Evolutionary conservation across 1,284 basidiomycete species (phyloP).

Genomic region (Leccinum ponderosum): DNA sequence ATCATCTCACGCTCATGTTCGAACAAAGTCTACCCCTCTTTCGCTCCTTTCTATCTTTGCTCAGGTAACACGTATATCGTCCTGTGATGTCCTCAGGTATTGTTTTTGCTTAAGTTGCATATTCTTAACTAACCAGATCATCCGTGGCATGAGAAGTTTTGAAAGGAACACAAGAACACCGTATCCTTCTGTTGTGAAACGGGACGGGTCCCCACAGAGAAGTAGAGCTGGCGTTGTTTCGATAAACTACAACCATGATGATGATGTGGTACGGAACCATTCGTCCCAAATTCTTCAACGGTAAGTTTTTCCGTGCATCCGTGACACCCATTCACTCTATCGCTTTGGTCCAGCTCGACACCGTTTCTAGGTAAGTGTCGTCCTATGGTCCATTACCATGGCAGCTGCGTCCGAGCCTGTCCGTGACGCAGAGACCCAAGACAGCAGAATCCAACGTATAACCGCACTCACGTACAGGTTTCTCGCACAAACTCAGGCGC

Average conservation of each 20-base stretch:
- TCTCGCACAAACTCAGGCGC: slow-evolving; percentile 34
- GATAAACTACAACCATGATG: not conserved
- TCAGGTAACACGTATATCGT: not conserved
- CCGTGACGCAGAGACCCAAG: not conserved
- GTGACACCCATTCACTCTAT: not conserved
- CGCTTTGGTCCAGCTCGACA: no score
- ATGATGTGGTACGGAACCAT: no score
- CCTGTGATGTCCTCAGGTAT: not conserved
- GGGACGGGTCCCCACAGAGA: not conserved
- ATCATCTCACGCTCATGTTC: not conserved
- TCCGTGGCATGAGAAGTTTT: not conserved
- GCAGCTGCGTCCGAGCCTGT: slow-evolving; percentile 22
- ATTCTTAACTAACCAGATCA: not conserved
- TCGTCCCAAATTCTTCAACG: no score
- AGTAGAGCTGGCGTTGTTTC: not conserved
- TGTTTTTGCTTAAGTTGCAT: not conserved
- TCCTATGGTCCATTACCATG: slow-evolving; percentile 32
- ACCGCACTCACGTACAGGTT: slow-evolving; percentile 21
- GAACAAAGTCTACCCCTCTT: not conserved
- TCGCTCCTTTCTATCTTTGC: not conserved
- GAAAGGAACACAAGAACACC: not conserved
- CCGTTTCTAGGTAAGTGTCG: no score
- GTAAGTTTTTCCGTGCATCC: no score
- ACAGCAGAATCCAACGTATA: not conserved
- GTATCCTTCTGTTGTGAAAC: not conserved